A percentile compares a stretch with the other conserved stretches of the same genome.
phyloP scores from a whole-genome alignment of 1,284 basidiomycete genomes.

The Bondarzewia mesenterica region DNA sequence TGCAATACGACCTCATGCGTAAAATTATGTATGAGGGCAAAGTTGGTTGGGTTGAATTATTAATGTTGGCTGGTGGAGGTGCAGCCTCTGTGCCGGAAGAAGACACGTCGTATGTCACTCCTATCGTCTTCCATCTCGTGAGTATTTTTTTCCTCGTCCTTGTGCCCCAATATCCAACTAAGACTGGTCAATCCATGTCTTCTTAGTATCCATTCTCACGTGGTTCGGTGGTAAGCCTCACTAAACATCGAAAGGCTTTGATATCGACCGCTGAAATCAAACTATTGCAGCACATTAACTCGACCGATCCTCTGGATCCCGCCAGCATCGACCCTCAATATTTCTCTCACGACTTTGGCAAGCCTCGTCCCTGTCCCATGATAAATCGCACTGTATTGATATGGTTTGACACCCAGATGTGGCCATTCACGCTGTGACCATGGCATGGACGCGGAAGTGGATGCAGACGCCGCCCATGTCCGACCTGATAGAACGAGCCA shows the following conservation, averaged over 20 bases:
- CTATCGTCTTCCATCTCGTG: constrained; percentile 15
- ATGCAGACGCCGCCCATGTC: constrained; percentile 11
- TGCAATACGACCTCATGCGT: constrained; percentile 9
- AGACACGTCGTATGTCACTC: constrained; percentile 11
- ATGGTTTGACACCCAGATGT: constrained; percentile 19
- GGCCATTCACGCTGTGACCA: constrained; percentile 16
- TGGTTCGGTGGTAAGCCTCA: constrained; percentile 9
- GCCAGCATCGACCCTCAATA: constrained; percentile 34
- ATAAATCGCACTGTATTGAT: neutral
- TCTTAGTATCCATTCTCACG: constrained; percentile 11
- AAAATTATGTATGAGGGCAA: constrained; percentile 10
- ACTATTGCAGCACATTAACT: constrained; percentile 23
- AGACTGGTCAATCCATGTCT: neutral
- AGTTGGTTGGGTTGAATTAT: constrained; percentile 13
- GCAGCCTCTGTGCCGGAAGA: constrained; percentile 5
- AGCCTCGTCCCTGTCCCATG: neutral
- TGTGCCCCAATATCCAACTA: neutral
- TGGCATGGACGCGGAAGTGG: constrained; percentile 12
- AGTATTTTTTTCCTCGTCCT: constrained; percentile 13
- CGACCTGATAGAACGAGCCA: constrained; percentile 6
- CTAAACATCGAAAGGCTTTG: no score
- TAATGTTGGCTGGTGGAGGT: constrained; percentile 10
- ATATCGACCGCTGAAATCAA: neutral
- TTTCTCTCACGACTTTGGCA: constrained; percentile 24
- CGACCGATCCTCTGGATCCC: constrained; percentile 27